phyloP scores from a whole-genome alignment of 805 yeast genomes.

The Naumovozyma baii region DNA sequence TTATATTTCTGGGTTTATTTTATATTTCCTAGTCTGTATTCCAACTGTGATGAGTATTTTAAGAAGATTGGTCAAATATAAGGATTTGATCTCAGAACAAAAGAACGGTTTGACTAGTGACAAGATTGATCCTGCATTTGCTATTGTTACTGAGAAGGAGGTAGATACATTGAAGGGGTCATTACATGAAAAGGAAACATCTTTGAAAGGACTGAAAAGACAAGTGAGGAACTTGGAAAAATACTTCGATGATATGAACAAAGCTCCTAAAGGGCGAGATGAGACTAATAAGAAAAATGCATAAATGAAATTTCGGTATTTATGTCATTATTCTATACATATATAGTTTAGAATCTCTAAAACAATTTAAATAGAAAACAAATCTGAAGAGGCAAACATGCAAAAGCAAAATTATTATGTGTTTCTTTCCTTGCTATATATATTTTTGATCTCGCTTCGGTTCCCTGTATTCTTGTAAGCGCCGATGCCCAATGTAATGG shows the following conservation, averaged over 20 bases:
- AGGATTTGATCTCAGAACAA: slow-evolving; percentile 27
- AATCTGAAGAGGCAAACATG: neutral
- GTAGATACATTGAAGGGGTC: slow-evolving; percentile 30
- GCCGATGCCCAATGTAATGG: neutral
- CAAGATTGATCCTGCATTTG: slow-evolving; percentile 10
- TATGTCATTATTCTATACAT: too few species aligned
- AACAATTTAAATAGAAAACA: neutral
- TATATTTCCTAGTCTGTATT: slow-evolving; percentile 46
- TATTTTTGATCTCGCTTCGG: slow-evolving; percentile 9
- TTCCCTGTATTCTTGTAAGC: slow-evolving; percentile 1
- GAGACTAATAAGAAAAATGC: neutral
- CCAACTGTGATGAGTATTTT: slow-evolving; percentile 45
- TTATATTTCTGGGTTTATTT: slow-evolving; percentile 53
- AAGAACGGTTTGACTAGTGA: slow-evolving; percentile 6
- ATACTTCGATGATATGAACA: slow-evolving; percentile 34
- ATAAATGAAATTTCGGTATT: too few species aligned
- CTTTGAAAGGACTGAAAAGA: slow-evolving; percentile 38
- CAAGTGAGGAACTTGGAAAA: slow-evolving; percentile 45
- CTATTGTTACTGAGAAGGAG: slow-evolving; percentile 14
- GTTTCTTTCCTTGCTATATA: slow-evolving; percentile 14
- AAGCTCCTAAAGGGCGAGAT: neutral
- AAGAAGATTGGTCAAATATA: slow-evolving; percentile 41
- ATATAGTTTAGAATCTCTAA: too few species aligned
- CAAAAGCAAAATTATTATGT: too few species aligned
- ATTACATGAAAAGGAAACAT: slow-evolving; percentile 34